Conservation (phyloP, 345 rosid species). For the Erysimum cheiranthoides region DNA sequence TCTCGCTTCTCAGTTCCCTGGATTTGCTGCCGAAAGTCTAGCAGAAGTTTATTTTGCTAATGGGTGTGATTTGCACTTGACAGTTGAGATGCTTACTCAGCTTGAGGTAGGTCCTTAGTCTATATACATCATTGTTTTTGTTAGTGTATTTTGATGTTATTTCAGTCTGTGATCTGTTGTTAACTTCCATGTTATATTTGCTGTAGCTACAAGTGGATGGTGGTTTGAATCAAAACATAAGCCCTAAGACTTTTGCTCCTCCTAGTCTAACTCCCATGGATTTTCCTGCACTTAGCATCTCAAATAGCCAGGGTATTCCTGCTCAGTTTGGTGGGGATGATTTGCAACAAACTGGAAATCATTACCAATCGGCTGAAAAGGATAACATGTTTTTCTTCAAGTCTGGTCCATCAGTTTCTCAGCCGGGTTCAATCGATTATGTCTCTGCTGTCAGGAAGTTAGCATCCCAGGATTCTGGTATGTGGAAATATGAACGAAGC, state of each 20-base stretch:
- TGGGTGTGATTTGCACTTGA: slow-evolving; percentile 86
- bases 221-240: slow-evolving; percentile 71
- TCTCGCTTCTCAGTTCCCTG: slow-evolving; percentile 92
- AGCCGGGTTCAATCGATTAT: slow-evolving; percentile 74
- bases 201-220: slow-evolving; percentile 94
- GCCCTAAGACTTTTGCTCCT: slow-evolving; percentile 67
- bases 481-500: slow-evolving; percentile 87
- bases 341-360: slow-evolving; percentile 63
- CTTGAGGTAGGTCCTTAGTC: slow-evolving; percentile 73
- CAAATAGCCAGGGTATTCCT: slow-evolving; percentile 63
- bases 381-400: slow-evolving; percentile 79
- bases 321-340: slow-evolving; percentile 76
- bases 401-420: slow-evolving; percentile 58
- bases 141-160: background rate
- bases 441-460: slow-evolving; percentile 94
- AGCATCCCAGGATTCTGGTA: slow-evolving; percentile 80
- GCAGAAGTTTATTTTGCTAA: slow-evolving; percentile 92
- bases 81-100: slow-evolving; percentile 97
- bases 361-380: slow-evolving; percentile 70
- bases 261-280: slow-evolving; percentile 82
- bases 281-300: slow-evolving; percentile 77
- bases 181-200: slow-evolving; percentile 29
- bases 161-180: slow-evolving; percentile 17
- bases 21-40: slow-evolving; percentile 94
- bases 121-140: background rate